Base-by-base conservation (phyloP, 2,329 filamentous ascomycete genomes). In the Mycocentrospora acerina region DNA sequence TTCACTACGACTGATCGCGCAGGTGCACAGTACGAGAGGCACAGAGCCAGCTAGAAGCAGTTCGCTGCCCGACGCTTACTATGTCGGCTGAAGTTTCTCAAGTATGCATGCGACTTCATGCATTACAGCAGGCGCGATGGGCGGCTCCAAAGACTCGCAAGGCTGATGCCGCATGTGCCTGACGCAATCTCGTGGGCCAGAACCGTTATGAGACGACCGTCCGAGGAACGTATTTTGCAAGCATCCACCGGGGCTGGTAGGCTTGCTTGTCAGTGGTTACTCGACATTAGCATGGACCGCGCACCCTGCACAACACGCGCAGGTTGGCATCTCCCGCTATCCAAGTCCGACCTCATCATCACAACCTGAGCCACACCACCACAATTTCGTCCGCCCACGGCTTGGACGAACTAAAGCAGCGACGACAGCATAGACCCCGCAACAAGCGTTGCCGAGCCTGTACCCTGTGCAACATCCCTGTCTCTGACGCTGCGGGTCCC, bases 391-490 rank as follows among this genome's bases (percentile, higher is more conserved):
- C 46, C 48, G 45, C 44, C 43, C 44, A 53, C 42, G 32, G 50
- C 45, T 39, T 48, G 40, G 35, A 22, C 19, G 19, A 22, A 42
- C 51, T 60, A 57, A 55, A 53, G 49, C 55, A 57, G 53, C 51
- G 51, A 46, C 49, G 45, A 51, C 53, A 48, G 40, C 46, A 53
- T 41, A 63, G 55, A 66, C 64, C 66, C 66, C 66, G 64, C 66
- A 68, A 66, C 53, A 67, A 67, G 63, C 64, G 64, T 68, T 68
- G 65, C 65, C 63, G 64, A 68, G 61, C 61, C 36, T 42, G 43
- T 35, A 44, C 46, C 58, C 53, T 67, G 59, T 58, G 53, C 35
- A 25, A n/a, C 34, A 59, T 48, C 59, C 59, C 53, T 60, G 60
- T 42, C 24, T 36, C 29, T 44, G 38, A 52, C 53, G 52, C 59